phyloP scores from a whole-genome alignment of 1,284 basidiomycete species.

The Austroboletus novae-zelandiae region DNA sequence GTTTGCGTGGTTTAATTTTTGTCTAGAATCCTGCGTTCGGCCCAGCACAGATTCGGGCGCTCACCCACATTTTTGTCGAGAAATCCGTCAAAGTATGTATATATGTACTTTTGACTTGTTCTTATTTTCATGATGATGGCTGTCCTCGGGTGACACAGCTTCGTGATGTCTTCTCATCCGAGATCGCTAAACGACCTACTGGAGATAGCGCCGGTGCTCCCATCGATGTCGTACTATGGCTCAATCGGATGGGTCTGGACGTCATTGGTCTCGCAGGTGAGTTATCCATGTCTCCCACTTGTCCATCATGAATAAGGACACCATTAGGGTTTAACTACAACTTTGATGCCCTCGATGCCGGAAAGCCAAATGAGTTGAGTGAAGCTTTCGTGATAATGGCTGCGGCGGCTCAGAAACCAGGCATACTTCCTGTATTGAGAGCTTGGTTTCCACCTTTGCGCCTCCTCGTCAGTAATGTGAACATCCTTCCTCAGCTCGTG shows the following conservation, averaged over 20 bases:
- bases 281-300: too few relatives aligned
- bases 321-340: slow-evolving; percentile 60
- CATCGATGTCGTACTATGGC: slow-evolving; percentile 54
- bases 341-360: slow-evolving; percentile 50
- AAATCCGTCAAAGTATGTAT: slow-evolving; percentile 47
- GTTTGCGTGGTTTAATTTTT: background rate
- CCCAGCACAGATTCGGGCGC: slow-evolving; percentile 46
- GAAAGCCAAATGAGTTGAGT: slow-evolving; percentile 46
- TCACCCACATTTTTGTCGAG: slow-evolving; percentile 53
- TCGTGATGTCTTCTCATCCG: slow-evolving; percentile 41
- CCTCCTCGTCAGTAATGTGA: slow-evolving; percentile 36
- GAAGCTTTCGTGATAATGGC: slow-evolving; percentile 40
- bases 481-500: background rate
- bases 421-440: too few relatives aligned
- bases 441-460: slow-evolving; percentile 40
- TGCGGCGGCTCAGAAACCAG: too few relatives aligned
- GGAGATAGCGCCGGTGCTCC: slow-evolving; percentile 14
- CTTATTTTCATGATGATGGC: too few relatives aligned
- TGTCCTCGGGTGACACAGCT: slow-evolving; percentile 33
- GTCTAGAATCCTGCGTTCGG: slow-evolving; percentile 59
- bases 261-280: slow-evolving; percentile 66
- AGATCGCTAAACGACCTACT: slow-evolving; percentile 24
- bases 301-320: background rate
- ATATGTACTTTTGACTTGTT: background rate
- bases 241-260: slow-evolving; percentile 61